Percentiles rank a stretch among this genome's conserved stretches.
Evolutionary conservation across 2,329 filamentous ascomycete species (phyloP).

Genomic region (Coleophoma crateriformis): DNA sequence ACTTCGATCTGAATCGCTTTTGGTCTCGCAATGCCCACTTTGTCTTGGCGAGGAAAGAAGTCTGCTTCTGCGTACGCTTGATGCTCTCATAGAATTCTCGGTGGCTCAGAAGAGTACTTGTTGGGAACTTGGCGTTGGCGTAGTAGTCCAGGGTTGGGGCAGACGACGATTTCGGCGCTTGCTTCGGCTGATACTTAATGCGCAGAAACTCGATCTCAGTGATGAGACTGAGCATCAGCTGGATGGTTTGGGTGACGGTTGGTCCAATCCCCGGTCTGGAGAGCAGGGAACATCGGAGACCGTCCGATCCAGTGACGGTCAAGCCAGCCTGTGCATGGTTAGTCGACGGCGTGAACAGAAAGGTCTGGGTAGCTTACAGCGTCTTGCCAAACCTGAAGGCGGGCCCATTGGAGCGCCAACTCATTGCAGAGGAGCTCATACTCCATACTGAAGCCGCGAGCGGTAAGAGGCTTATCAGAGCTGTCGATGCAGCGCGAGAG

Average conservation of each 20-base stretch:
- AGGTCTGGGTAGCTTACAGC: slow-evolving; percentile 8
- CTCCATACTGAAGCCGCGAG: slow-evolving; percentile 15
- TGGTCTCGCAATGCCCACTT: slow-evolving; percentile 18
- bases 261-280: slow-evolving; percentile 10
- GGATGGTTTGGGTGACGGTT: slow-evolving; percentile 12
- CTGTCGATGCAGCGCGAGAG: slow-evolving; percentile 8
- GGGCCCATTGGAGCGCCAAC: slow-evolving; percentile 14
- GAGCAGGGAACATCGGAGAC: slow-evolving; percentile 7
- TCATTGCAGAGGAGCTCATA: slow-evolving; percentile 18
- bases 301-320: slow-evolving; percentile 5
- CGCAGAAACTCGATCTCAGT: slow-evolving; percentile 15
- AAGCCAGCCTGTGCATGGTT: slow-evolving; percentile 11
- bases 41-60: slow-evolving; percentile 12
- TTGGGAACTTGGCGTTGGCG: slow-evolving; percentile 1
- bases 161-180: slow-evolving; percentile 1
- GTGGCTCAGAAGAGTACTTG: background rate
- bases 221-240: slow-evolving; percentile 11
- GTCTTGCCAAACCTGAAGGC: slow-evolving; percentile 17
- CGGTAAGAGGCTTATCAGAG: slow-evolving; percentile 11
- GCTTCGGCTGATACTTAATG: slow-evolving; percentile 12
- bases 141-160: slow-evolving; percentile 1
- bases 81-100: slow-evolving; percentile 8
- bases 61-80: slow-evolving; percentile 14
- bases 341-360: background rate
- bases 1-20: slow-evolving; percentile 15